A percentile compares a stretch with the other conserved stretches of the same genome.
These are phyloP conservation scores for Diaporthe citrichinensis DNA, from an alignment of 2,329 filamentous ascomycete species.

Conservation along the genomic window DNA sequence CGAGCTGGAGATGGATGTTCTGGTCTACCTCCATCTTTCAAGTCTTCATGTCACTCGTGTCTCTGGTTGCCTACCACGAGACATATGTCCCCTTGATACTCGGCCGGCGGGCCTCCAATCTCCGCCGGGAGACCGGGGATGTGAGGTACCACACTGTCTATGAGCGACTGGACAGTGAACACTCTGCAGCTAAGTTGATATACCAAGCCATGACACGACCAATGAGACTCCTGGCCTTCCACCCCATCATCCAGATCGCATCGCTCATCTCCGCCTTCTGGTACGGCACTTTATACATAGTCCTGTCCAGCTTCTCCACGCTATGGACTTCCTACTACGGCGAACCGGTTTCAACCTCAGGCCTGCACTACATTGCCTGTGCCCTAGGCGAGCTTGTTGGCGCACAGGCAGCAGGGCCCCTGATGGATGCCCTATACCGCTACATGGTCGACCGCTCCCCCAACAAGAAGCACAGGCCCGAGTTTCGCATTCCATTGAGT, in stretches of 20 bases:
- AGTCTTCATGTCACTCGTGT: slow-evolving; percentile 52
- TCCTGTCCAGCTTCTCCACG: slow-evolving; percentile 72
- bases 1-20: slow-evolving; percentile 61
- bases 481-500: slow-evolving; percentile 56
- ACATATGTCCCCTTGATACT: slow-evolving; percentile 56
- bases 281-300: slow-evolving; percentile 75
- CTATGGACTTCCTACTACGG: slow-evolving; percentile 67
- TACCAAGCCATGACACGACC: slow-evolving; percentile 64
- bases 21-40: slow-evolving; percentile 59
- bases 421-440: slow-evolving; percentile 59
- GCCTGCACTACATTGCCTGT: slow-evolving; percentile 75
- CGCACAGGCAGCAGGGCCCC: slow-evolving; percentile 59
- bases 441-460: slow-evolving; percentile 45
- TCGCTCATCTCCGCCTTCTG: slow-evolving; percentile 69
- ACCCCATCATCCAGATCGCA: slow-evolving; percentile 72
- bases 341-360: slow-evolving; percentile 70
- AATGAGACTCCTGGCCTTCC: slow-evolving; percentile 67
- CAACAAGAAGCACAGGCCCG: slow-evolving; percentile 58
- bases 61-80: slow-evolving; percentile 53
- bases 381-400: slow-evolving; percentile 74
- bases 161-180: slow-evolving; percentile 54
- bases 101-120: neutral
- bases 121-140: slow-evolving; percentile 33
- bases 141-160: slow-evolving; percentile 51
- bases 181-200: slow-evolving; percentile 46